phyloP scores from a whole-genome alignment of 2,329 filamentous ascomycete species.

The Trichoderma pleuroti region DNA sequence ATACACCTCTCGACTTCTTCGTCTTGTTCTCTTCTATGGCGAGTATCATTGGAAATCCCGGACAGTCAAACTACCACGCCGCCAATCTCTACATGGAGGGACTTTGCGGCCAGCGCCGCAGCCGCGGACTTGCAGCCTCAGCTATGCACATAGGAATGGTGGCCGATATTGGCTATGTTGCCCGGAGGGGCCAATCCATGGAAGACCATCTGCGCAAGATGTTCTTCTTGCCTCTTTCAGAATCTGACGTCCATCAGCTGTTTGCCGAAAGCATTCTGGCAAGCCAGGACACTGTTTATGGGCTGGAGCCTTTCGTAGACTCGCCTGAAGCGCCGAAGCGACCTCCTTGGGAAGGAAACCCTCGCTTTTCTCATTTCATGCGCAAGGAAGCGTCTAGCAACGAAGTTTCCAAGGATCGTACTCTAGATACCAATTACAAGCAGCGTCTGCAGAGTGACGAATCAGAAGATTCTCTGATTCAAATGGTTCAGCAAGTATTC shows the following conservation, averaged over 20 bases:
- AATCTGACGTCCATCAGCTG: not conserved
- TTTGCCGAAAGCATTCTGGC: not conserved
- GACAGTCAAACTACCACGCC: not conserved
- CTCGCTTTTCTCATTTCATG: not conserved
- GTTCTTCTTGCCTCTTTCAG: not conserved
- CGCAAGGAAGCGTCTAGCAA: not conserved
- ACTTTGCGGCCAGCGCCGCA: not conserved
- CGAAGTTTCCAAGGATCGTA: not conserved
- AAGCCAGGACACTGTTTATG: not conserved
- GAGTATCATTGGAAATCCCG: not conserved
- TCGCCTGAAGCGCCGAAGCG: not conserved
- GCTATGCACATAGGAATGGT: not conserved
- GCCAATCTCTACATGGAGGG: not conserved
- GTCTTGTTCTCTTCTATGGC: not conserved
- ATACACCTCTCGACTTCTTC: not conserved
- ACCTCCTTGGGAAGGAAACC: not conserved
- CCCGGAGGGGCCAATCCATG: not conserved
- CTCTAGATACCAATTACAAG: not conserved
- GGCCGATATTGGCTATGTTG: not conserved
- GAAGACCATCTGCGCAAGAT: not conserved
- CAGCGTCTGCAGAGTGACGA: not conserved
- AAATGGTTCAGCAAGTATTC: not conserved
- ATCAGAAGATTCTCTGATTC: not conserved
- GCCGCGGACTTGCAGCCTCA: not conserved
- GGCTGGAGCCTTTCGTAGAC: not conserved